Evolutionary conservation across 768 basidiomycete genomes (phyloP).

Genomic region (Mycena galopus): DNA sequence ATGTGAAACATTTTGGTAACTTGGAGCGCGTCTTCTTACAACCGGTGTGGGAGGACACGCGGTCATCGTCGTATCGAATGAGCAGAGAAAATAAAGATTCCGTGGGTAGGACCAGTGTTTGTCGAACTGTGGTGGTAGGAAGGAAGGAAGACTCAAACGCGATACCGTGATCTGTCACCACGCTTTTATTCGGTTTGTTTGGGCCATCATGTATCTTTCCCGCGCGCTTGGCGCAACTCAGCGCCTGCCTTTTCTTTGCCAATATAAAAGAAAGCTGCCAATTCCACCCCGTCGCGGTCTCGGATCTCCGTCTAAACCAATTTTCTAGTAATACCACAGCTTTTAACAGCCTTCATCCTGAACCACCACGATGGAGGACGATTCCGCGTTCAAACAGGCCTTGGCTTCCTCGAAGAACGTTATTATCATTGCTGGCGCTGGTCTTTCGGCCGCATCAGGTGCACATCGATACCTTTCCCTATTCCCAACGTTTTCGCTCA

Average conservation of each 20-base stretch:
- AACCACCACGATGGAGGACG: conserved; percentile 1
- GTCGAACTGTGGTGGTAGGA: conserved; percentile 3
- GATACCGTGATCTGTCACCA: conserved; percentile 18
- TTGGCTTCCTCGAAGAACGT: conserved; percentile 34
- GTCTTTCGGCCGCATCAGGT: conserved; percentile 42
- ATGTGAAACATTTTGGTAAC: conserved; percentile 1
- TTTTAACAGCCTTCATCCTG: background rate
- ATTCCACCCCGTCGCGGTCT: no score
- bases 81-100: background rate
- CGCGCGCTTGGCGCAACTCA: no score
- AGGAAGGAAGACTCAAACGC: background rate
- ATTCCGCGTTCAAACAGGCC: conserved; percentile 14
- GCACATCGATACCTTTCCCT: background rate
- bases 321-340: background rate
- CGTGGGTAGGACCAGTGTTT: conserved; percentile 17
- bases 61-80: background rate
- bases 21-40: conserved; percentile 4
- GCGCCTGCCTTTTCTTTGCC: no score
- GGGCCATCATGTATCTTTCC: no score
- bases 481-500: background rate
- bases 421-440: conserved; percentile 38
- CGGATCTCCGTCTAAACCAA: no score
- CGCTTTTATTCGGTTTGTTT: no score
- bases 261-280: no score
- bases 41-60: conserved; percentile 21